These are phyloP conservation scores for Triticum turgidum DNA, from an alignment of 176 grass and related monocot genomes.

Conservation along the genomic window DNA sequence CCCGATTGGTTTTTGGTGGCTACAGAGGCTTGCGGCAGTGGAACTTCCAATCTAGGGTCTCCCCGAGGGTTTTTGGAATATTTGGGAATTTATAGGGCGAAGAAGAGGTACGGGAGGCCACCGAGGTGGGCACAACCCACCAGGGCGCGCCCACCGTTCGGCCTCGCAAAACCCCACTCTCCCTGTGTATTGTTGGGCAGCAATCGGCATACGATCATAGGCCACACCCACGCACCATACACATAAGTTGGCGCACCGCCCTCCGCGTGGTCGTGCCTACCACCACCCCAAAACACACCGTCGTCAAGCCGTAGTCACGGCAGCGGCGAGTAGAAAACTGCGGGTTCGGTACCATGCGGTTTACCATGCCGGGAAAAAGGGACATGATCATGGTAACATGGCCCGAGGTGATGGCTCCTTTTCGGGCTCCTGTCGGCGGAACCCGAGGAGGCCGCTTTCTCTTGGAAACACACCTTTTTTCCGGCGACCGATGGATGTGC, in stretches of 20 bases:
- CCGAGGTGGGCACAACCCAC: too few relatives aligned
- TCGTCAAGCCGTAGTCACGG: not conserved
- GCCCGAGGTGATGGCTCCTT: slow-evolving; percentile 17
- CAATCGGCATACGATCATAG: not conserved
- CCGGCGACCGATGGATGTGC: slow-evolving; percentile 14
- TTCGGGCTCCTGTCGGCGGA: not conserved
- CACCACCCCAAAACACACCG: not conserved
- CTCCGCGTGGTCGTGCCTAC: not conserved
- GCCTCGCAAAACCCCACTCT: too few relatives aligned
- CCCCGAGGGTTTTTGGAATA: too few relatives aligned
- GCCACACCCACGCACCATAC: not conserved
- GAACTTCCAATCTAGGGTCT: too few relatives aligned
- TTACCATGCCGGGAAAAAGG: slow-evolving; percentile 30
- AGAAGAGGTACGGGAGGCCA: too few relatives aligned
- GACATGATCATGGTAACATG: slow-evolving; percentile 28
- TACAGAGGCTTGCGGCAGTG: too few relatives aligned
- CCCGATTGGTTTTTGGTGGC: too few relatives aligned
- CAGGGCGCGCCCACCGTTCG: too few relatives aligned
- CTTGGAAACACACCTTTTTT: slow-evolving; percentile 56
- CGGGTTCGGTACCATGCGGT: slow-evolving; percentile 33
- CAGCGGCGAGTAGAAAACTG: not conserved
- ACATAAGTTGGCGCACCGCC: not conserved
- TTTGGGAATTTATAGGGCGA: too few relatives aligned
- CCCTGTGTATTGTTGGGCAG: too few relatives aligned
- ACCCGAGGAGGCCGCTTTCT: slow-evolving; percentile 47